phyloP scores from a whole-genome alignment of 108 stramenopile species.

The Cylindrotheca closterium region DNA sequence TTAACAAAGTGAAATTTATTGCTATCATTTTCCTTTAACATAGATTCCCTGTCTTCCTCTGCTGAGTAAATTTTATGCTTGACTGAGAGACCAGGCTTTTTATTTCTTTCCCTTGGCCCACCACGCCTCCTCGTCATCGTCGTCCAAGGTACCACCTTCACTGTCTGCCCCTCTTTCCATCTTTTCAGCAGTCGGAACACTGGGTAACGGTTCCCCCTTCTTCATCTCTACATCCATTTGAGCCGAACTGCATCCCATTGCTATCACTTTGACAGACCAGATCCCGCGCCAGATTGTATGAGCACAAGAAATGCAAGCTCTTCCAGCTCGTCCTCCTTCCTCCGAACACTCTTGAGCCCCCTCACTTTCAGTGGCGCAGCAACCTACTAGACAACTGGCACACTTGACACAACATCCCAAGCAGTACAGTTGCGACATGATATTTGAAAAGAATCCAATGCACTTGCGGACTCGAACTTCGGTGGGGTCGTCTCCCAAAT shows the following conservation, averaged over 20 bases:
- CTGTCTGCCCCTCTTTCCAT: slow-evolving; percentile 19
- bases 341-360: slow-evolving; percentile 62
- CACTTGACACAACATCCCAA: slow-evolving; percentile 32
- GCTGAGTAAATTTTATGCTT: no score
- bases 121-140: slow-evolving; percentile 27
- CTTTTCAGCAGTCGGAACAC: slow-evolving; percentile 8
- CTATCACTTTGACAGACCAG: slow-evolving; percentile 33
- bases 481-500: slow-evolving; percentile 50
- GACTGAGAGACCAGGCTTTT: no score
- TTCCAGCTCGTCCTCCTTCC: slow-evolving; percentile 46
- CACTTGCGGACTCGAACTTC: slow-evolving; percentile 56
- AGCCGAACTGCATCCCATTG: slow-evolving; percentile 46
- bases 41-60: no score
- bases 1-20: no score
- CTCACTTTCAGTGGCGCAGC: slow-evolving; percentile 44
- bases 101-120: slow-evolving; percentile 20
- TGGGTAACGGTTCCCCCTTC: slow-evolving; percentile 20
- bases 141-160: background rate
- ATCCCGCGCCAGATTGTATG: slow-evolving; percentile 56
- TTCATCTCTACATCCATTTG: slow-evolving; percentile 53
- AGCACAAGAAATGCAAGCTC: slow-evolving; percentile 50
- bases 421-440: slow-evolving; percentile 29
- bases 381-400: slow-evolving; percentile 37
- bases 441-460: slow-evolving; percentile 34
- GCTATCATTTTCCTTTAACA: no score